These are phyloP conservation scores for Globisporangium megalacanthum DNA, from an alignment of 352 stramenopile species.

Conservation along the genomic window DNA sequence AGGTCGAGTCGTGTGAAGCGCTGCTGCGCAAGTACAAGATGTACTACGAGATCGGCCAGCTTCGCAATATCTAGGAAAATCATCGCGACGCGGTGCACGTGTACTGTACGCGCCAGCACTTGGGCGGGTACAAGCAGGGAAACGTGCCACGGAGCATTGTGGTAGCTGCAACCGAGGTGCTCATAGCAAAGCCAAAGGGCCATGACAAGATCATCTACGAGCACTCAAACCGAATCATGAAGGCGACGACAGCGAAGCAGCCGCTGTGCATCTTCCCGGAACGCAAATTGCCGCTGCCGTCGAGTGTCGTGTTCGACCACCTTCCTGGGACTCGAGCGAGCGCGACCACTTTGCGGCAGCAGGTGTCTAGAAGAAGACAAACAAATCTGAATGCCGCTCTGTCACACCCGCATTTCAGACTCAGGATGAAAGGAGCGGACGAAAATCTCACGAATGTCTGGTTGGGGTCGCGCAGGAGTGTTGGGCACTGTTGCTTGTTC, in stretches of 20 bases:
- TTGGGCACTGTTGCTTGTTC: no score
- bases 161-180: constrained; percentile 86
- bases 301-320: constrained; percentile 76
- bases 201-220: constrained; percentile 86
- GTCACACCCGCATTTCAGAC: no score
- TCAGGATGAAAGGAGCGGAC: no score
- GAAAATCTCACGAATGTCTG: no score
- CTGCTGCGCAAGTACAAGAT: no score
- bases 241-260: constrained; percentile 57
- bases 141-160: constrained; percentile 83
- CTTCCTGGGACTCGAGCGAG: constrained; percentile 71
- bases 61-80: constrained; percentile 63
- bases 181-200: constrained; percentile 68
- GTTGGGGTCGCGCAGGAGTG: no score
- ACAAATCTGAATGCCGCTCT: no score
- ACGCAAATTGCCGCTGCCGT: constrained; percentile 49
- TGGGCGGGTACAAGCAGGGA: constrained; percentile 80
- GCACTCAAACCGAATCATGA: constrained; percentile 83
- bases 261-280: no score
- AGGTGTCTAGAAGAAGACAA: no score
- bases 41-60: constrained; percentile 75
- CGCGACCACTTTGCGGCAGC: no score
- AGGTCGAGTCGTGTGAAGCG: no score
- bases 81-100: constrained; percentile 78
- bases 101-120: constrained; percentile 68